Conservation (phyloP, 2,329 filamentous ascomycete genomes). For the Aulographum hederae region DNA sequence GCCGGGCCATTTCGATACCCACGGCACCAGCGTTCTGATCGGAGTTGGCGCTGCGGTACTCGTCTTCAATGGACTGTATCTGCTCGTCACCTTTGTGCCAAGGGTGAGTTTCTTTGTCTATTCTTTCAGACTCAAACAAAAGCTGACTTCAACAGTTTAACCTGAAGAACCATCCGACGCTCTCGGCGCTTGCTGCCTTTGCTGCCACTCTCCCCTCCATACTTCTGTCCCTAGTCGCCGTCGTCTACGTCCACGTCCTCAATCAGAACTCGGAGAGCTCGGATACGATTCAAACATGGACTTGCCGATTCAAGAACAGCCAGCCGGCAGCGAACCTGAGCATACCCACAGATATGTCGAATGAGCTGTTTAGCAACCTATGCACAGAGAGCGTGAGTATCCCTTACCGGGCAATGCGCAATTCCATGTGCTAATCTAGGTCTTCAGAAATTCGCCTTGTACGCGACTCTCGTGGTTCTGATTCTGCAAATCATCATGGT, state of each 20-base stretch:
- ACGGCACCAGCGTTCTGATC: constrained; percentile 22
- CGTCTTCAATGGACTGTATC: constrained; percentile 18
- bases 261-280: constrained; percentile 9
- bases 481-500: not conserved
- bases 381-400: constrained; percentile 5
- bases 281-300: constrained; percentile 20
- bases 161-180: constrained; percentile 15
- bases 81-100: constrained; percentile 16
- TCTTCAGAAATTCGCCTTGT: not conserved
- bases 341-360: constrained; percentile 1
- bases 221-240: constrained; percentile 20
- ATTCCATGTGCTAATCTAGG: too few species aligned
- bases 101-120: constrained; percentile 10
- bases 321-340: not conserved
- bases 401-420: too few species aligned
- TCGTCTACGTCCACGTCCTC: constrained; percentile 17
- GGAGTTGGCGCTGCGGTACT: constrained; percentile 19
- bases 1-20: constrained; percentile 27
- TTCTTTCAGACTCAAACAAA: not conserved
- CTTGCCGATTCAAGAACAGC: constrained; percentile 11
- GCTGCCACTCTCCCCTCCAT: constrained; percentile 17
- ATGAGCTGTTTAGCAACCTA: constrained; percentile 2
- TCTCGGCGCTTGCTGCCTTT: constrained; percentile 19
- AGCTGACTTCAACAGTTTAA: constrained; percentile 12
- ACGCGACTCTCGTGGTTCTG: not conserved